Evolutionary conservation across 1,284 basidiomycete species (phyloP), one percentile per base, ranked within the genome.

Genomic region (Rhodotorula mucilaginosa): DNA sequence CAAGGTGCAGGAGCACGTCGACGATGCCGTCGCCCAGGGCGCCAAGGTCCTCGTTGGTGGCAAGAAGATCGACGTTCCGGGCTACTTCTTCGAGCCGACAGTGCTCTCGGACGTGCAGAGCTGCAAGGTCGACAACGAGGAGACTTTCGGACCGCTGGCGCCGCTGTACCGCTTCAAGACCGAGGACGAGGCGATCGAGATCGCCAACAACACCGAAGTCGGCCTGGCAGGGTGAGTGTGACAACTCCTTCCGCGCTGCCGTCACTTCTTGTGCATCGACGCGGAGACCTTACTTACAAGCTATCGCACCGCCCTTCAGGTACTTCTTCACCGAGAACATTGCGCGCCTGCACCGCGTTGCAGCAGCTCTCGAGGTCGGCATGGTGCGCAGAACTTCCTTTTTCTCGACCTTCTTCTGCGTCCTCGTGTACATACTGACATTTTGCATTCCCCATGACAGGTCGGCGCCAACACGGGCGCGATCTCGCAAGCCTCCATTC

Each of bases 351-450:
- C 98, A 93, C 92, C 87, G 96, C 59, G 94, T 99, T n/a, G 93
- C 94, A n/a, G 96, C 97, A 82, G 90, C 87, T 71, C 84, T 99
- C 59, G 92, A 99, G 82, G 92, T 94, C 6, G 97, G 97, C 13
- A 98, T 99, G 95, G 92, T 96, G 44, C 91, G 92, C 39, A 44
- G 10, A 44, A 1, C 39, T 44, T 44, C 39, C 39, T 44, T 12
- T 12, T 39, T 12, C 1, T 39, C 6, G 8, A 8, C 39, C 39
- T 12, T 8, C 10, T 56, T 85, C 21, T 87, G 52, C 51, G 8
- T 0, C 23, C 48, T 34, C 18, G 3, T 44, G 2, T 51, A 0
- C 34, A 12, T 23, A 6, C 12, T n/a, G 23, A 26, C 44, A 4
- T 31, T 16, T 21, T 18, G 3, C 2, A 21, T 23, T 12, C 21